Evolutionary conservation across 805 yeast genomes (phyloP).

Genomic region (Isabelozyma rhagii): DNA sequence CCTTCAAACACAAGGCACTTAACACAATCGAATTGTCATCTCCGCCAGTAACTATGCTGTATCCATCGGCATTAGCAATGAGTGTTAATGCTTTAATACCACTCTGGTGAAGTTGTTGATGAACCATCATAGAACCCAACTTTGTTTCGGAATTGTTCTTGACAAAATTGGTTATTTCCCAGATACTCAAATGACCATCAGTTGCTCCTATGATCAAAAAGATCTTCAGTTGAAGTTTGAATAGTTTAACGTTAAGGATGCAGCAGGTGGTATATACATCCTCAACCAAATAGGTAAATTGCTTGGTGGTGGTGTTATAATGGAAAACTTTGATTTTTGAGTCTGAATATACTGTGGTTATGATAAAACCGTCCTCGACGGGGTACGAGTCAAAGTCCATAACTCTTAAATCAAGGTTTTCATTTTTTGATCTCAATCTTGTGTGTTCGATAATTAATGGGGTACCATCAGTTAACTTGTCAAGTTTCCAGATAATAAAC

Average conservation of each 20-base stretch:
- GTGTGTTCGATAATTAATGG: slow-evolving; percentile 51
- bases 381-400: slow-evolving; percentile 73
- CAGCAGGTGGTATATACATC: slow-evolving; percentile 74
- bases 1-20: slow-evolving; percentile 13
- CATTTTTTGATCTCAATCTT: slow-evolving; percentile 50
- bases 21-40: slow-evolving; percentile 75
- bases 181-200: slow-evolving; percentile 73
- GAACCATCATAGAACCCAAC: slow-evolving; percentile 27
- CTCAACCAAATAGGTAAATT: slow-evolving; percentile 42
- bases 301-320: slow-evolving; percentile 33
- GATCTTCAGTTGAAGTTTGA: slow-evolving; percentile 21
- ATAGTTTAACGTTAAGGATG: slow-evolving; percentile 57
- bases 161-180: slow-evolving; percentile 42
- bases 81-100: slow-evolving; percentile 67
- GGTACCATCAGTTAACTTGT: slow-evolving; percentile 22
- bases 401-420: slow-evolving; percentile 79
- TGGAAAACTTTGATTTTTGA: slow-evolving; percentile 70
- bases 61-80: slow-evolving; percentile 7
- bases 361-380: slow-evolving; percentile 43
- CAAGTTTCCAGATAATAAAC: slow-evolving; percentile 72
- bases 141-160: not conserved
- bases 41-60: slow-evolving; percentile 70
- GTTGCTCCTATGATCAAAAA: slow-evolving; percentile 65
- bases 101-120: slow-evolving; percentile 73
- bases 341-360: slow-evolving; percentile 81